phyloP scores from a whole-genome alignment of 495 filamentous ascomycete species.

The Penicillium roqueforti region DNA sequence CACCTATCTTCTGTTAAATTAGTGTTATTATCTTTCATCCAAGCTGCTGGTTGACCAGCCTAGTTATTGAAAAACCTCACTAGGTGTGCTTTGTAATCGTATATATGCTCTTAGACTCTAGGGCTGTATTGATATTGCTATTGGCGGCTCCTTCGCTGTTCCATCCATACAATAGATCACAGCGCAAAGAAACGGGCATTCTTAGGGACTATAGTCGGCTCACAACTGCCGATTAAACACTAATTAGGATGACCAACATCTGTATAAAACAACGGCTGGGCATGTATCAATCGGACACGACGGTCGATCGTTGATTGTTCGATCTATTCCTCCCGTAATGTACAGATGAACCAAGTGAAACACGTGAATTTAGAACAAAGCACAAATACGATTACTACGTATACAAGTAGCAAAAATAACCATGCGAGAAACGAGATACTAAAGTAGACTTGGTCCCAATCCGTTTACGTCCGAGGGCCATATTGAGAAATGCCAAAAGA shows the following conservation, averaged over 20 bases:
- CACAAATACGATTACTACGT: neutral
- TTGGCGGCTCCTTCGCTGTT: neutral
- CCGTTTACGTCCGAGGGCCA: slow-evolving; percentile 5
- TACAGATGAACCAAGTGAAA: no score
- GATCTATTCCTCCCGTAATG: no score
- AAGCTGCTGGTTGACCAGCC: neutral
- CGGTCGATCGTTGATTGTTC: no score
- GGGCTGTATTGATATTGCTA: neutral
- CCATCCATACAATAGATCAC: neutral
- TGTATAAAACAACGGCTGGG: no score
- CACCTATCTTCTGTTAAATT: slow-evolving; percentile 12
- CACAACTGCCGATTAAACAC: no score
- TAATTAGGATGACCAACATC: no score
- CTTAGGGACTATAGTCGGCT: no score
- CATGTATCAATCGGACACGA: no score
- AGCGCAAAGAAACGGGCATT: no score
- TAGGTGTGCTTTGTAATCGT: neutral
- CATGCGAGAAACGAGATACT: neutral
- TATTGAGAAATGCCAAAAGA: neutral
- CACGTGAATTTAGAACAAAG: neutral
- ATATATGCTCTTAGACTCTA: neutral
- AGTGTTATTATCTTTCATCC: neutral
- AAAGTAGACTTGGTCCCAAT: neutral
- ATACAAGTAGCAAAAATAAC: neutral
- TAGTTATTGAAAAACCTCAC: neutral